phyloP scores from a whole-genome alignment of 2,329 filamentous ascomycete genomes.

The Hypoxylon sp. region DNA sequence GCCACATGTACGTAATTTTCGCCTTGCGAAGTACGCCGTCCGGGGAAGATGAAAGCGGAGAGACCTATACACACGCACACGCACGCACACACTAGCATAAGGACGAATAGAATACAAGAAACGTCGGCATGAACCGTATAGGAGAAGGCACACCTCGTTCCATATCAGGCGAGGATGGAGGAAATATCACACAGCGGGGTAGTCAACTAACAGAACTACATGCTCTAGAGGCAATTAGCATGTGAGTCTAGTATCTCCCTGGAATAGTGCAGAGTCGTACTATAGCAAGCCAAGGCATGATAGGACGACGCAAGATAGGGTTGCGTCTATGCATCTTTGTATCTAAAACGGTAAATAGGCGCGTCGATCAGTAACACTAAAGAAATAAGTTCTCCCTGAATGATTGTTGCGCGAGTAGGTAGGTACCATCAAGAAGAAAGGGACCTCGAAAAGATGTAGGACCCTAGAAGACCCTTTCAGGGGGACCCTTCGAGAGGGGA shows the following conservation, averaged over 20 bases:
- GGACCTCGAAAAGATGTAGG: conserved; percentile 16
- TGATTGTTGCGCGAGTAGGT: conserved; percentile 21
- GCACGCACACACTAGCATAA: conserved; percentile 7
- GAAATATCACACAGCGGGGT: conserved; percentile 22
- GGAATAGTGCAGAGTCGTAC: conserved; percentile 25
- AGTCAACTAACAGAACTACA: conserved; percentile 11
- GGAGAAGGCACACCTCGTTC: conserved; percentile 28
- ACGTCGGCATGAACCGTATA: conserved; percentile 15
- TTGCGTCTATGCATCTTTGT: conserved; percentile 34
- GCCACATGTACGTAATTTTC: conserved; percentile 26
- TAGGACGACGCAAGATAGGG: conserved; percentile 41
- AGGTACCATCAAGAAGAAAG: not conserved
- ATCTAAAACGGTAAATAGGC: conserved; percentile 30
- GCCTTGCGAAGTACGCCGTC: conserved; percentile 13
- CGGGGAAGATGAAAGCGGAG: conserved; percentile 18
- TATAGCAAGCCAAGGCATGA: conserved; percentile 26
- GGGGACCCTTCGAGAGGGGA: conserved; percentile 8
- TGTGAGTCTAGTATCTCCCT: conserved; percentile 26
- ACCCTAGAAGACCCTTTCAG: conserved; percentile 13
- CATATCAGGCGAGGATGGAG: conserved; percentile 29
- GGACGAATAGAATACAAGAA: conserved; percentile 10
- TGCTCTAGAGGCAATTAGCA: conserved; percentile 24
- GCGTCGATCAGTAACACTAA: conserved; percentile 37
- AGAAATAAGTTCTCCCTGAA: conserved; percentile 16
- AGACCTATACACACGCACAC: conserved; percentile 6